Conservation (phyloP, 2,329 filamentous ascomycete genomes). For the Zasmidium citrigriseum region DNA sequence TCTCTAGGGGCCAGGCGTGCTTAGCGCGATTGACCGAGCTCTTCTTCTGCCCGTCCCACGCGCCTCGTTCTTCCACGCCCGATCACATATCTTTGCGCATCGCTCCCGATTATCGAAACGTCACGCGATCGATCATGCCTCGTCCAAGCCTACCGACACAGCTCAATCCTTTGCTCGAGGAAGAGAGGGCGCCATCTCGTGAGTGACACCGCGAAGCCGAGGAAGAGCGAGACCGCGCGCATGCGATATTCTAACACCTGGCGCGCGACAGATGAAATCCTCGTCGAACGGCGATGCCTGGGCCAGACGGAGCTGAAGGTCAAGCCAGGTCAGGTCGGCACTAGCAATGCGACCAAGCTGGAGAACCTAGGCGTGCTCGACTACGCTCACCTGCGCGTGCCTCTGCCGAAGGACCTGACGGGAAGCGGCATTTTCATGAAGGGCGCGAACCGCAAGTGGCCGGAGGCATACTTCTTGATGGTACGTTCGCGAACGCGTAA, state of each 20-base stretch:
- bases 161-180: constrained; percentile 66
- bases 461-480: constrained; percentile 96
- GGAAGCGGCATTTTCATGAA: constrained; percentile 89
- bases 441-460: constrained; percentile 60
- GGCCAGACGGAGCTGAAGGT: constrained; percentile 89
- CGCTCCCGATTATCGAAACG: background rate
- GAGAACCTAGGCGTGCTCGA: constrained; percentile 82
- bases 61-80: background rate
- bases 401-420: constrained; percentile 84
- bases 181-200: constrained; percentile 65
- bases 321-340: constrained; percentile 73
- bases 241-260: constrained; percentile 14
- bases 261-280: constrained; percentile 47
- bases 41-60: background rate
- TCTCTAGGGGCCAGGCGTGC: background rate
- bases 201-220: constrained; percentile 41
- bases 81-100: background rate
- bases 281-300: constrained; percentile 81
- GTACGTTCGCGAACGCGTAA: constrained; percentile 29
- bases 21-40: background rate
- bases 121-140: constrained; percentile 19
- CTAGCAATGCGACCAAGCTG: constrained; percentile 69
- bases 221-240: constrained; percentile 2
- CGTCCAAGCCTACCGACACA: constrained; percentile 54
- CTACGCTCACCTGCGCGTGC: constrained; percentile 92